Base-by-base conservation (phyloP, 176 grass and related monocot species). In the Oryza glumipatula region DNA sequence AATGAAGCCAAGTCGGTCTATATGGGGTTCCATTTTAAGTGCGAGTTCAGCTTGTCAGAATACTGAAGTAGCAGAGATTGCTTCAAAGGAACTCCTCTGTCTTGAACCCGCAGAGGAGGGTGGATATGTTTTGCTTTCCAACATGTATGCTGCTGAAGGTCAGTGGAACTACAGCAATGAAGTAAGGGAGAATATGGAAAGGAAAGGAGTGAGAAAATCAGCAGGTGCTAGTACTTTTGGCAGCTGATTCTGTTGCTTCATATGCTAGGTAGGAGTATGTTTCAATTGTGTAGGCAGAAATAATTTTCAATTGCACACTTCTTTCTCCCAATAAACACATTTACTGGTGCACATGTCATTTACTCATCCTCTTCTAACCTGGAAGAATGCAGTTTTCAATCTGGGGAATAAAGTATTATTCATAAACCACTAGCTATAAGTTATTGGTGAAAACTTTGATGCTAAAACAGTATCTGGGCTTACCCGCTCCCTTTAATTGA, bases 1-100 rank as follows among this genome's bases (percentile, higher is more conserved):
- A 3, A 93, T 93, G 78, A 93, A 82, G 11, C 82, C 82, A 76
- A 86, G 77, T 51, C 82, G 63, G 78, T 88, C 91, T 48, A 86
- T 93, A 85, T 90, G 91, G 91, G 88, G 85, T 63, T 80, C 91
- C 36, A 93, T 93, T 87, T 85, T 88, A 79, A 90, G 83, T 65
- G 63, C 85, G 1, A 85, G 85, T 87, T 88, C 77, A 67, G 82
- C 78, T 72, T 85, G 72, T 41, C 73, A 76, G 30, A 58, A 93
- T 72, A 83, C 75, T 43, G 85, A 88, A 61, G 85, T 90, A 72
- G 88, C 85, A 88, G 88, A 88, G 45, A 56, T 71, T 76, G 82
- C 88, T 90, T 88, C 82, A 14, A 79, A 69, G 85, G 77, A 88
- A 49, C 88, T 90, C 17, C 39, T 88, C 48, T 2, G 64, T 86